Evolutionary conservation across 148 eudicot species (phyloP).

Genomic region (Vaccinium corymbosum): DNA sequence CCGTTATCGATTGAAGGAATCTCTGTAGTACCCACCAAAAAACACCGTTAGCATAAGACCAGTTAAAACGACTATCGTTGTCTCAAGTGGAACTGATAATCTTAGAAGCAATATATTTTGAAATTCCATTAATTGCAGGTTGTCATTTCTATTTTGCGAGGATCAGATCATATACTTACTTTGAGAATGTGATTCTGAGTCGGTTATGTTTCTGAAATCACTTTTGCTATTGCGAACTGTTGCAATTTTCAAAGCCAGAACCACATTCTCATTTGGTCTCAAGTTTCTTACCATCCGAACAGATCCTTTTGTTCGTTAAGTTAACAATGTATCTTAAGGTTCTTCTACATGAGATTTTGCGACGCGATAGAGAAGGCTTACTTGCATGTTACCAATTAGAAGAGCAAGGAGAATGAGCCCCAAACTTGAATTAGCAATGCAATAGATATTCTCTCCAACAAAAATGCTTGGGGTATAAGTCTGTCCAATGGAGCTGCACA

Average conservation of each 20-base stretch:
- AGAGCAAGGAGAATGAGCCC: constrained; percentile 9
- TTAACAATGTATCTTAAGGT: not conserved
- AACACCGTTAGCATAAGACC: not conserved
- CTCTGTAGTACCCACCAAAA: constrained; percentile 30
- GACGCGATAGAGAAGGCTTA: not conserved
- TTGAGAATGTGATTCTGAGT: not conserved
- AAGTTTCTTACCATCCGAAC: not conserved
- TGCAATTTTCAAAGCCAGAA: not conserved
- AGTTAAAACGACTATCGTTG: not conserved
- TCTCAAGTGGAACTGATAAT: not conserved
- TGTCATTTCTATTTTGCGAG: not conserved
- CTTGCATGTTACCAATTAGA: constrained; percentile 9
- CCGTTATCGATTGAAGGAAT: constrained; percentile 72
- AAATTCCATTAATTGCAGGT: not conserved
- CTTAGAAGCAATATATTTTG: not conserved
- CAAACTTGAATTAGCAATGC: constrained; percentile 8
- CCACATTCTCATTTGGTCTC: not conserved
- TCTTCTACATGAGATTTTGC: not conserved
- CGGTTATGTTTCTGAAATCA: not conserved
- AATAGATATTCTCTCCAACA: not conserved
- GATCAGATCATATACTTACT: not conserved
- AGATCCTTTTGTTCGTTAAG: not conserved
- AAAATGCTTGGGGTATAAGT: not conserved
- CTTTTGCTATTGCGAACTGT: not conserved
- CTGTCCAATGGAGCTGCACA: constrained; percentile 18